Evolutionary conservation across 2,329 filamentous ascomycete genomes (phyloP).

Genomic region (Thermomyces lanuginosus): DNA sequence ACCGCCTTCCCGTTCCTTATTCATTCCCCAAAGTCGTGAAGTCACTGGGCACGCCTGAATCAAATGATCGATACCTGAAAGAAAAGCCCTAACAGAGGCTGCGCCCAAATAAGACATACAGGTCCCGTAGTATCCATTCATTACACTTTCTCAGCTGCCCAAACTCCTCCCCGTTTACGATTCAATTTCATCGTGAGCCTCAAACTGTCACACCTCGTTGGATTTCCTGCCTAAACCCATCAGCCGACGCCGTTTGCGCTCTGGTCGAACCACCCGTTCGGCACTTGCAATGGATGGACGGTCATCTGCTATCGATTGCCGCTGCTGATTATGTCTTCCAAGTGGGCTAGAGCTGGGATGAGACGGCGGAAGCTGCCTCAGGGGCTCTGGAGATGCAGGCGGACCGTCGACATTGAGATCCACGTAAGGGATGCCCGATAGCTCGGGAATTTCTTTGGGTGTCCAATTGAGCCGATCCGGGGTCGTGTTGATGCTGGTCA

Average conservation of each 20-base stretch:
- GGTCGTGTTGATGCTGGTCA: no score
- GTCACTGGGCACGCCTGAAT: no score
- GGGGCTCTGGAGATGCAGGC: slow-evolving; percentile 1
- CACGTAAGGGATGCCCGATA: slow-evolving; percentile 1
- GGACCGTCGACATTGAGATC: not conserved
- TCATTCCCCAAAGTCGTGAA: slow-evolving; percentile 4
- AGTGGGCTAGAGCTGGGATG: slow-evolving; percentile 16
- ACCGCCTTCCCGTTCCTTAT: slow-evolving; percentile 14
- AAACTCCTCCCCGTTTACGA: no score
- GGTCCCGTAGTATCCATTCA: no score
- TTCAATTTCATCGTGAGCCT: no score
- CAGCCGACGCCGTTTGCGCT: slow-evolving; percentile 4
- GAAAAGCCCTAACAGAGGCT: no score
- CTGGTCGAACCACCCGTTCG: slow-evolving; percentile 1
- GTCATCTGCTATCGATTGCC: slow-evolving; percentile 1
- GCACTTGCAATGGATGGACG: no score
- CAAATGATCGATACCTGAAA: no score
- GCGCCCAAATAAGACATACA: no score
- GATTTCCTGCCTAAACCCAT: slow-evolving; percentile 3
- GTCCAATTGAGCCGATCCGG: slow-evolving; percentile 1
- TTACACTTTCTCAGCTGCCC: no score
- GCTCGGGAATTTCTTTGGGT: slow-evolving; percentile 2
- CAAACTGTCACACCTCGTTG: no score
- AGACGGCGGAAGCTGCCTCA: slow-evolving; percentile 4
- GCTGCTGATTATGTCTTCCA: slow-evolving; percentile 18